Conservation (phyloP, 331 rosid species). For the Malus hybrid region DNA sequence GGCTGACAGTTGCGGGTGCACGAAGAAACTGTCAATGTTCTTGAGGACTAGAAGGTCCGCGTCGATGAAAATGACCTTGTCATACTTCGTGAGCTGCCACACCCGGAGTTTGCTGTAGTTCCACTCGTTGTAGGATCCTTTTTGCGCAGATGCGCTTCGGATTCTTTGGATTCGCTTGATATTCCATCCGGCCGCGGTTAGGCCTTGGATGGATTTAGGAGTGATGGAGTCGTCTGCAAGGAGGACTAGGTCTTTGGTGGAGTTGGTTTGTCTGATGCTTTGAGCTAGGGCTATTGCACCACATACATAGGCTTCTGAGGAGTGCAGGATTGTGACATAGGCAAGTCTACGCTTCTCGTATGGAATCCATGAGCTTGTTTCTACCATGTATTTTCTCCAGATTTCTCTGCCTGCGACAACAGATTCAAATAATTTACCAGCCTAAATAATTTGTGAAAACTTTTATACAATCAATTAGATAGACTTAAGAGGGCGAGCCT, state of each 20-base stretch:
- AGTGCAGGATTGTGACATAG: slow-evolving; percentile 69
- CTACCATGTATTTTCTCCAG: slow-evolving; percentile 26
- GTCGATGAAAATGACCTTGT: slow-evolving; percentile 64
- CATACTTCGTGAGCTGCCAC: slow-evolving; percentile 57
- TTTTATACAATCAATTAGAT: too few relatives aligned
- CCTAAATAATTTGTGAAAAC: too few relatives aligned
- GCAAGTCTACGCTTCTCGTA: slow-evolving; percentile 23
- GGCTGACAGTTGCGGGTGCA: slow-evolving; percentile 54
- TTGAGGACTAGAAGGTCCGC: slow-evolving; percentile 50
- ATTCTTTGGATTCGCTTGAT: slow-evolving; percentile 47
- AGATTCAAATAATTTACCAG: not conserved
- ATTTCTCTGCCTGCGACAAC: not conserved
- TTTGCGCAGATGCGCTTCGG: slow-evolving; percentile 41
- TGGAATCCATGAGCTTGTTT: slow-evolving; percentile 1
- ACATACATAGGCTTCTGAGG: slow-evolving; percentile 79
- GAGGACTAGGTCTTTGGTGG: slow-evolving; percentile 53
- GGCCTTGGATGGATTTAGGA: slow-evolving; percentile 31
- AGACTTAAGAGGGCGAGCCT: too few relatives aligned
- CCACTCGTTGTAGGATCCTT: slow-evolving; percentile 63
- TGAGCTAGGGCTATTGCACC: slow-evolving; percentile 89
- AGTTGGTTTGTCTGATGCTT: slow-evolving; percentile 42
- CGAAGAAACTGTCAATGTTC: slow-evolving; percentile 38
- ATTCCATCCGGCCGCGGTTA: slow-evolving; percentile 65
- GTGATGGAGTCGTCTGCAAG: slow-evolving; percentile 60
- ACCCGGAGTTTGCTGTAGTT: slow-evolving; percentile 78